Evolutionary conservation across 345 rosid species (phyloP).

Genomic region (Ceriops decandra): DNA sequence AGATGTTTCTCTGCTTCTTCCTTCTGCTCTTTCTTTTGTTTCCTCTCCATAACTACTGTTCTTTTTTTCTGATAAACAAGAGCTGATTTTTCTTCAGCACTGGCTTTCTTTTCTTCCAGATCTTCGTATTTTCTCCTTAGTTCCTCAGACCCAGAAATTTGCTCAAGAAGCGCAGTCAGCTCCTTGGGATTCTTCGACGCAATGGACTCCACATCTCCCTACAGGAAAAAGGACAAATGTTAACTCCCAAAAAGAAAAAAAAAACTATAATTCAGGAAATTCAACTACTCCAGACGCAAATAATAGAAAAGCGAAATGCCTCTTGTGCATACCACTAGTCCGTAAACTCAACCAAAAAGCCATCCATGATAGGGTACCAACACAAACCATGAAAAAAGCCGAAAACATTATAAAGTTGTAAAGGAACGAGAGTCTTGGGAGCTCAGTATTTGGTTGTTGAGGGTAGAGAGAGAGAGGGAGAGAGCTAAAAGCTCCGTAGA

Average conservation of each 20-base stretch:
- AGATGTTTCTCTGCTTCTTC: slow-evolving; percentile 97
- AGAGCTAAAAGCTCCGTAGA: no score
- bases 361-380: background rate
- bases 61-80: slow-evolving; percentile 80
- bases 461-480: no score
- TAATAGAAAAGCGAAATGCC: no score
- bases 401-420: no score
- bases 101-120: slow-evolving; percentile 69
- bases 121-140: slow-evolving; percentile 86
- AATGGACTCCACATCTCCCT: slow-evolving; percentile 99
- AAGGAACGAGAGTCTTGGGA: no score
- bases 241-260: background rate
- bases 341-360: background rate
- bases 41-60: slow-evolving; percentile 75
- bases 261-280: background rate
- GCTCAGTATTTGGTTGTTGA: no score
- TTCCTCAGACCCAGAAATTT: slow-evolving; percentile 95
- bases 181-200: slow-evolving; percentile 96
- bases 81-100: slow-evolving; percentile 80
- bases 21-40: slow-evolving; percentile 96
- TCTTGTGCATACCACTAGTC: no score
- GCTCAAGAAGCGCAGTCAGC: slow-evolving; percentile 82
- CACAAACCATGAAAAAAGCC: no score
- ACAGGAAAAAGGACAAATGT: slow-evolving; percentile 11
- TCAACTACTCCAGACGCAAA: background rate